Base-by-base conservation (phyloP, 2,329 filamentous ascomycete genomes). In the Fusarium xyrophilum region DNA sequence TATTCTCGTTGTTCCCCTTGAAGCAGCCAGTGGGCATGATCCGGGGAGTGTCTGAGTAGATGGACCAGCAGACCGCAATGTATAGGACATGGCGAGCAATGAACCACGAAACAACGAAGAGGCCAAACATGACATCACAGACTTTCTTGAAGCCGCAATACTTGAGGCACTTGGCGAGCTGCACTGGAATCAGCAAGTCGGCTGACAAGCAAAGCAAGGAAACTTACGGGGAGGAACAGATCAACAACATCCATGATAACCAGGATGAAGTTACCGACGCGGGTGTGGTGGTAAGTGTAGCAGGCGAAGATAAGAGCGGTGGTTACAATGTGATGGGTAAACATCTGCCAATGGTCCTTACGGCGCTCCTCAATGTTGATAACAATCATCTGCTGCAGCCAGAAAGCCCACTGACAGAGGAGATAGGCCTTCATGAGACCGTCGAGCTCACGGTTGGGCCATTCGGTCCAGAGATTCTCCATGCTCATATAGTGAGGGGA, bases 301-400 rank as follows among this genome's bases (percentile, higher is more conserved):
- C 91, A 95, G 33, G 89, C 86, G 60, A 89, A 89, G 68, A 99
- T 89, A 44, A 99, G 88, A 8, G 84, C 83, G 74, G 90, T 92
- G 23, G 96, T 99, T 77, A 98, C 89, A 76, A 97, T 87, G 81
- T 99, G 96, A 79, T 98, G 96, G 21, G 89, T 90, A 71, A 98
- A 89, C 96, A 98, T 98, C 80, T 98, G 95, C 82, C 89, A 91
- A 80, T 97, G 91, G 74, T 99, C 96, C 82, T 98, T 98, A 75
- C 96, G 88, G 70, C 91, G 89, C 80, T 96, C 92, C 80, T 99
- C 96, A 63, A 98, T 93, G 80, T 97, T 91, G 77, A 98, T 93
- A 60, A 97, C 93, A 33, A 97, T 83, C 69, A 98, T 91, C 81
- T 97, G 94, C 81, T 98, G 95, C 48, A 97, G 80, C 91, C 93